Base-by-base conservation (phyloP, 1,139 yeast genomes). In the Sugiyamaella novakii region DNA sequence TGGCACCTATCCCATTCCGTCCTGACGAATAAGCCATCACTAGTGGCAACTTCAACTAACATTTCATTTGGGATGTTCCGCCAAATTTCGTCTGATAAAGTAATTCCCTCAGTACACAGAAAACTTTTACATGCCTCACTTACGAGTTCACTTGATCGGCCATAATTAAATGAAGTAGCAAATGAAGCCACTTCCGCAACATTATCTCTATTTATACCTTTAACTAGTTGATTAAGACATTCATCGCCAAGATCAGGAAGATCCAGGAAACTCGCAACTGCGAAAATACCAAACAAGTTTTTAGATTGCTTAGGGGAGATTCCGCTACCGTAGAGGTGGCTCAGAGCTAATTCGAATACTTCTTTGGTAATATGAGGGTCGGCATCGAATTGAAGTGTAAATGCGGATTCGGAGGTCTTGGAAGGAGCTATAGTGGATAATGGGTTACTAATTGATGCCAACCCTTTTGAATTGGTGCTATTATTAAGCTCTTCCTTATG, bases 1-100 rank as follows among this genome's bases (percentile, higher is more conserved):
- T 72, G 55, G 39, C 78, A 75, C 44, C 83, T 62, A 41, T 76
- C 80, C 78, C 79, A 76, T 59, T 78, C 83, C 1, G 71, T 69
- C 1, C 78, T 77, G 3, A 77, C 77, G 58, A 72, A 78, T 53
- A 78, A 78, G 12, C 73, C 75, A 54, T 78, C 80, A 15, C 72
- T 66, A 0, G 75, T 72, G 4, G 77, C 67, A 3, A 76, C 74
- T 21, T 72, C 74, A 0, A 74, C 69, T 15, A 76, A 67, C 8
- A 77, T 62, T 1, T 65, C 57, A 1, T 61, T 61, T 0, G 81
- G 80, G n/a, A 78, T 66, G 0, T 66, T 71, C 47, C 69, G 73
- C 80, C 81, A 76, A 5, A 59, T 58, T n/a, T 63, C 64, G 3
- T 67, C 65, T 1, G 77, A 74, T 44, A 63, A 61, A 51, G 71